Conservation (phyloP, 768 basidiomycete species). For the Glaciozyma antarctica region DNA sequence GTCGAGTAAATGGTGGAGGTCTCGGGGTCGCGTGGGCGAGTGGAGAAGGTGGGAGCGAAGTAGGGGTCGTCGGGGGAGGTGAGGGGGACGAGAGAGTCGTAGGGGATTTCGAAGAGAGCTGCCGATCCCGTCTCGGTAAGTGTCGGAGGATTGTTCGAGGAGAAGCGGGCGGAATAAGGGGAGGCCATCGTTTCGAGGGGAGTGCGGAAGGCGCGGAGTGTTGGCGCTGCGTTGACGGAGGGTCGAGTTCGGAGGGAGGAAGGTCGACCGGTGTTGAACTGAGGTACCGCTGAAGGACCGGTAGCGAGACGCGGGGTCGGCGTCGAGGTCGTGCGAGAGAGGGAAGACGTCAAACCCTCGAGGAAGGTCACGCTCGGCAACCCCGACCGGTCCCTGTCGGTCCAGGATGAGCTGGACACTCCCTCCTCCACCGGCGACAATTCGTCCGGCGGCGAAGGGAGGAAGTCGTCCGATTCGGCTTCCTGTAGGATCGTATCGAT, state of each 20-base stretch:
- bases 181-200: slow-evolving; percentile 9
- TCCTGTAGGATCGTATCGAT: background rate
- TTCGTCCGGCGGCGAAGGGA: background rate
- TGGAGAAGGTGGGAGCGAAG: slow-evolving; percentile 27
- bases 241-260: slow-evolving; percentile 19
- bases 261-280: slow-evolving; percentile 9
- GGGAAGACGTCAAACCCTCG: slow-evolving; percentile 14
- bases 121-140: slow-evolving; percentile 3
- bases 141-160: slow-evolving; percentile 3
- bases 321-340: slow-evolving; percentile 17
- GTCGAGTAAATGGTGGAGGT: slow-evolving; percentile 29
- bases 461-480: slow-evolving; percentile 1
- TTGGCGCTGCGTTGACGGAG: background rate
- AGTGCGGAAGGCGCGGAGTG: background rate
- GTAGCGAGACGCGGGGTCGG: slow-evolving; percentile 10
- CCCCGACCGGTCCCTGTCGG: slow-evolving; percentile 8
- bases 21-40: slow-evolving; percentile 25
- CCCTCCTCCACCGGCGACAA: background rate
- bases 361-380: slow-evolving; percentile 20
- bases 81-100: slow-evolving; percentile 40
- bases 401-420: background rate
- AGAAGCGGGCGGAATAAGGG: slow-evolving; percentile 5
- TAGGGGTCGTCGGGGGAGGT: slow-evolving; percentile 32
- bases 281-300: background rate
- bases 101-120: slow-evolving; percentile 31